phyloP scores from a whole-genome alignment of 345 rosid species.

The Acer negundo region DNA sequence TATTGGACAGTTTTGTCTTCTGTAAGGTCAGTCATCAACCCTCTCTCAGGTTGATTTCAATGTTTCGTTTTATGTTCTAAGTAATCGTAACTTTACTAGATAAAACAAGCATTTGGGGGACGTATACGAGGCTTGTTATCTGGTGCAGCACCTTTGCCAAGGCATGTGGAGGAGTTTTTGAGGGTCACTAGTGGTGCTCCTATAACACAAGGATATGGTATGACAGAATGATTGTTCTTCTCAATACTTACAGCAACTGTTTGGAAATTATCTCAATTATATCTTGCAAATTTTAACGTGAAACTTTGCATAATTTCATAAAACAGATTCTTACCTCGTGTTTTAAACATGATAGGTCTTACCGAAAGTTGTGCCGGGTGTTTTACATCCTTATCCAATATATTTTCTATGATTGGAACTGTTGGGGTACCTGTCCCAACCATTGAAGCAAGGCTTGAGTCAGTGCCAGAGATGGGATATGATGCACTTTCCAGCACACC shows the following conservation, averaged over 20 bases:
- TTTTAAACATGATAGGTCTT: constrained; percentile 54
- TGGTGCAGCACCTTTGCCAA: constrained; percentile 95
- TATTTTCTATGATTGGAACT: constrained; percentile 83
- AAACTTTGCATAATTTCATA: neutral
- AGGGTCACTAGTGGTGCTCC: constrained; percentile 79
- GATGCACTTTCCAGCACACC: constrained; percentile 69
- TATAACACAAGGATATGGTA: constrained; percentile 96
- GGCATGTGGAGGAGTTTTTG: constrained; percentile 86
- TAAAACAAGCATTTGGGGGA: constrained; percentile 83
- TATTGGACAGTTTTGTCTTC: constrained; percentile 75
- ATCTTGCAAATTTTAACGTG: neutral
- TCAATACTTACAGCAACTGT: neutral
- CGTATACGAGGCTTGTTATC: constrained; percentile 70
- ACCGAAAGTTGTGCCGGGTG: constrained; percentile 95
- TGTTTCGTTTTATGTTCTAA: constrained; percentile 14
- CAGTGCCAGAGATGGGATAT: constrained; percentile 92
- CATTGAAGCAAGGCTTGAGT: constrained; percentile 89
- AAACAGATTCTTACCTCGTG: neutral
- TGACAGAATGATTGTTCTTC: constrained; percentile 7
- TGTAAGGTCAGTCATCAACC: constrained; percentile 53
- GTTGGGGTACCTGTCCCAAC: constrained; percentile 92
- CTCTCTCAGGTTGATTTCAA: neutral
- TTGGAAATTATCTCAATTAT: neutral
- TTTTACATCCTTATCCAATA: constrained; percentile 73
- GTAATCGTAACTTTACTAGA: constrained; percentile 35